A percentile compares a stretch with the other conserved stretches of the same genome.
These are phyloP conservation scores for Termitomyces sp. DNA, from an alignment of 768 basidiomycete species.

Conservation along the genomic window DNA sequence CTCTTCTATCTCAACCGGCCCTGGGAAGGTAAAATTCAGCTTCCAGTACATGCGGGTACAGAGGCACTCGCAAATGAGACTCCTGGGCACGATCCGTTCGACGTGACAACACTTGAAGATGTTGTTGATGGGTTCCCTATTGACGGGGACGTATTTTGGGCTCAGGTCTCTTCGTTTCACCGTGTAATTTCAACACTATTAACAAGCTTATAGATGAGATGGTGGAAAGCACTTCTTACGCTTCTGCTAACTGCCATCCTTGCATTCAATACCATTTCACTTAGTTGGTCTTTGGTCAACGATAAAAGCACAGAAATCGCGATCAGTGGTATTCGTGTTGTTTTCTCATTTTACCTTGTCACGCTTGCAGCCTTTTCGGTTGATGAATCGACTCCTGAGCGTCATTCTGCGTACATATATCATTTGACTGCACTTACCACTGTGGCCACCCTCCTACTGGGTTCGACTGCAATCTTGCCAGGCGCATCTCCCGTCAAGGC, in stretches of 20 bases:
- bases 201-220: slow-evolving; percentile 39
- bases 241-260: slow-evolving; percentile 40
- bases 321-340: slow-evolving; percentile 37
- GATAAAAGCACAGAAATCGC: slow-evolving; percentile 25
- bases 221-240: slow-evolving; percentile 49
- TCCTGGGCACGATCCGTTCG: slow-evolving; percentile 50
- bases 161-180: slow-evolving; percentile 29
- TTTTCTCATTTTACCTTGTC: slow-evolving; percentile 56
- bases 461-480: slow-evolving; percentile 53
- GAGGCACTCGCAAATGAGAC: slow-evolving; percentile 11
- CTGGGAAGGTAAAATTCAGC: slow-evolving; percentile 44
- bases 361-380: slow-evolving; percentile 47
- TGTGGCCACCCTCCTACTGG: slow-evolving; percentile 39
- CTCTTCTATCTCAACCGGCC: slow-evolving; percentile 34
- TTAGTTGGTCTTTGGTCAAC: slow-evolving; percentile 47
- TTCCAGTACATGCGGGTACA: slow-evolving; percentile 28
- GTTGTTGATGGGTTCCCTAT: slow-evolving; percentile 61
- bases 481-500: slow-evolving; percentile 26
- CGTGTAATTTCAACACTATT: neutral
- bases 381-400: slow-evolving; percentile 30
- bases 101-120: slow-evolving; percentile 71
- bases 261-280: slow-evolving; percentile 42
- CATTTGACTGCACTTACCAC: slow-evolving; percentile 58
- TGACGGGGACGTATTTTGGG: slow-evolving; percentile 55
- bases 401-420: slow-evolving; percentile 45